phyloP scores from a whole-genome alignment of 148 eudicot genomes.

The Chenopodium quinoa region DNA sequence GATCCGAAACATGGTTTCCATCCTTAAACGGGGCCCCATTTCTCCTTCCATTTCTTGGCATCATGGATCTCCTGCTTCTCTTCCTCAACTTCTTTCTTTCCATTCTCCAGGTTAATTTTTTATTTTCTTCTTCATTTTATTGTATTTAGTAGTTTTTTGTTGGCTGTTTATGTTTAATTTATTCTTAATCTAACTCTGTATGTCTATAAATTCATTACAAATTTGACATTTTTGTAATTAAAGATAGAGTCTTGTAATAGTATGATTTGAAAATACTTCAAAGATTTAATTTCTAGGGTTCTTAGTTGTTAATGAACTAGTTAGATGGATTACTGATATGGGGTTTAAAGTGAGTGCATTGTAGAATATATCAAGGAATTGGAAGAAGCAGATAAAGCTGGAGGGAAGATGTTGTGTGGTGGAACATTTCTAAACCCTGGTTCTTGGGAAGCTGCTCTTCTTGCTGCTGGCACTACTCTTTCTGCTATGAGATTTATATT shows the following conservation, averaged over 20 bases:
- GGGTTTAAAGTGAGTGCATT: not conserved
- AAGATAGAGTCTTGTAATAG: too few relatives aligned
- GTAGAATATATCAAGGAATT: constrained; percentile 75
- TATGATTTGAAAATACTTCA: not conserved
- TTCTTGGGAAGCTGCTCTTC: constrained; percentile 83
- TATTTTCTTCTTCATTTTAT: not conserved
- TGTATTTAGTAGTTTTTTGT: not conserved
- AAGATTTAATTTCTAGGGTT: not conserved
- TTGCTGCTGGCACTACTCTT: constrained; percentile 87
- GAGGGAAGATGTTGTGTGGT: constrained; percentile 51
- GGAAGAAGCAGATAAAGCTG: constrained; percentile 59
- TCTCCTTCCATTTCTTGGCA: constrained; percentile 71
- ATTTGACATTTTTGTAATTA: too few relatives aligned
- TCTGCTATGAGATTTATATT: constrained; percentile 77
- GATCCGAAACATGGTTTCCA: constrained; percentile 77
- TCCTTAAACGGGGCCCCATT: constrained; percentile 80
- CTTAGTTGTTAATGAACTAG: not conserved
- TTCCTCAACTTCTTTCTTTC: constrained; percentile 63
- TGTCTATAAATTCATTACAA: too few relatives aligned
- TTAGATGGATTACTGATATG: constrained; percentile 3
- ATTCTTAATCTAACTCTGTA: too few relatives aligned
- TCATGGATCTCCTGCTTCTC: constrained; percentile 53
- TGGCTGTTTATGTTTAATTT: not conserved
- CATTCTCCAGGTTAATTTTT: constrained; percentile 60
- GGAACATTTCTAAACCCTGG: constrained; percentile 90